Base-by-base conservation (phyloP, 768 basidiomycete genomes). In the Ephemerocybe angulata region DNA sequence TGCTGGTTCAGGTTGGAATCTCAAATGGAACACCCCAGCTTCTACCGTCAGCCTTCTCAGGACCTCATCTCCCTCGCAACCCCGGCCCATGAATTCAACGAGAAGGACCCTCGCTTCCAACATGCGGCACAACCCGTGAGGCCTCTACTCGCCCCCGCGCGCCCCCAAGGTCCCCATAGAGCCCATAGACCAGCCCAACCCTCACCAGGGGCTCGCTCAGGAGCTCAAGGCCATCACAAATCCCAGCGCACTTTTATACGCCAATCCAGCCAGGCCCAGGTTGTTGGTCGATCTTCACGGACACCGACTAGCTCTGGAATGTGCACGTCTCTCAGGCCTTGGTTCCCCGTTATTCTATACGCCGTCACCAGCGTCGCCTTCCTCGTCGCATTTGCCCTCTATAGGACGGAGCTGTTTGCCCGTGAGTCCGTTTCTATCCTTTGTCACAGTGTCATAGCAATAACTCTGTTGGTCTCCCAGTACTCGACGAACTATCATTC, bases 331-430 rank as follows among this genome's bases (percentile, higher is more conserved):
- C 60, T 90, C 58, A 81, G 79, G 59, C 83, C 88, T 49, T 93
- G 88, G 87, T 69, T 86, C 25, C 92, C 92, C 33, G 71, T 93
- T 54, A 78, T 91, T 55, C 66, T 85, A 50, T 97, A 94, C 73
- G 82, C 78, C 17, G 73, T 86, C 6, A 93, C 90, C 30, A 92
- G 79, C 58, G 74, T 93, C 31, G 84, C 79, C 12, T 92, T 96
- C 62, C 64, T 94, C 31, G 69, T 87, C 44, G 90, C 88, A n/a
- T 84, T 94, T 64, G 87, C 85, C 30, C 83, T 92, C 60, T 95
- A 88, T 81, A 86, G 85, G 69, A 79, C 80, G 21, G 83, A 96
- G 65, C 78, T 96, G 38, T 95, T 97, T 70, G 70, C 80, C 62
- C 83, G 93, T 93, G 63, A 67, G 88, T 76, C 25, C 30, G 27